Base-by-base conservation (phyloP, 2,329 filamentous ascomycete species). In the Ophiostoma tasmaniense region DNA sequence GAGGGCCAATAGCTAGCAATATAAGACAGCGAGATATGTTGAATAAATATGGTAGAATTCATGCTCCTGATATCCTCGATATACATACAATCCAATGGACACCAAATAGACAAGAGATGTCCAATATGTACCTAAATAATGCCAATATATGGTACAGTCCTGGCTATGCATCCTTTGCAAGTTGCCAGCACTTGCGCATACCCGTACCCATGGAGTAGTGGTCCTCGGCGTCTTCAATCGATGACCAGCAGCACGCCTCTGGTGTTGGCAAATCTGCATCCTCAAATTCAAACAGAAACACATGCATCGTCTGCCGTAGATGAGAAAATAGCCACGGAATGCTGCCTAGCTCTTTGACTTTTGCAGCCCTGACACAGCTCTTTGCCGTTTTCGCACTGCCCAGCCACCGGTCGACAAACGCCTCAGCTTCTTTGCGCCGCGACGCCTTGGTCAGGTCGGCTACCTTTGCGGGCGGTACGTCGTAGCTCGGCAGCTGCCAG, bases 241-340 rank as follows among this genome's bases (percentile, higher is more conserved):
- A 77, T 1, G 78, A 78, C 79, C 82, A 83, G 35, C 77, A 77
- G 66, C 67, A 68, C 14, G 69, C 64, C 13, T 13, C 64, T n/a
- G 65, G 61, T 10, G 68, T 50, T 59, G 67, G 55, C 13, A 68
- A 42, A 1, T 11, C 74, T 73, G 2, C 61, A 3, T 42, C 20
- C 10, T 42, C 39, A 3, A 83, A 14, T 14, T 78, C 76, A 70
- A 86, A 85, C 0, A 83, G 69, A 42, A 85, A 82, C 2, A 87
- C 84, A 70, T 86, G 83, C 85, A 86, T 87, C 0, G 80, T 83
- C 71, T 86, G 74, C 75, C 81, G 83, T 0, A 87, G 74, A 68
- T 87, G 85, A 0, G 84, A 86, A 71, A 86, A 87, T 7, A 83
- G 74, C 85, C 85, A 87, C 0, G 84, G 84, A 14, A 87, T 80